phyloP scores from a whole-genome alignment of 1,284 basidiomycete species.

The Ceratobasidium sp. region DNA sequence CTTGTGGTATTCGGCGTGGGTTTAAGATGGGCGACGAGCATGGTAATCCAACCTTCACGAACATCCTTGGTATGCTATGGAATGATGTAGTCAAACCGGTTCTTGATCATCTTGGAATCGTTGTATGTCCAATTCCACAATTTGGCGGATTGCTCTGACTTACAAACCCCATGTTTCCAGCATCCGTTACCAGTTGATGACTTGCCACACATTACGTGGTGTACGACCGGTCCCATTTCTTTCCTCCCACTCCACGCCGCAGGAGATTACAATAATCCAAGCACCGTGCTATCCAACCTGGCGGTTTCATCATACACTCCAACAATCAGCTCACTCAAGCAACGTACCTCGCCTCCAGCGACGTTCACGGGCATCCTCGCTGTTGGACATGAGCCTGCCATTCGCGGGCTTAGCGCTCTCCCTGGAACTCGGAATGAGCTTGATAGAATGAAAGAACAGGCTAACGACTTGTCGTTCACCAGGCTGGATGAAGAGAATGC shows the following conservation, averaged over 20 bases:
- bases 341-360: not conserved
- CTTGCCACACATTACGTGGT: too few relatives aligned
- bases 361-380: not conserved
- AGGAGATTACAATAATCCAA: too few relatives aligned
- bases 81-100: slow-evolving; percentile 4
- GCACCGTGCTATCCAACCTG: too few relatives aligned
- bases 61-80: not conserved
- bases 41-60: not conserved
- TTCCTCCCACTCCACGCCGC: too few relatives aligned
- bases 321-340: not conserved
- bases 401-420: not conserved
- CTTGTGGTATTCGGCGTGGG: not conserved
- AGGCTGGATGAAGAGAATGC: not conserved
- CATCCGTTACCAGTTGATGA: too few relatives aligned
- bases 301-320: too few relatives aligned
- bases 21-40: not conserved
- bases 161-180: not conserved
- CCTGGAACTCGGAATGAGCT: not conserved
- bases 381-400: not conserved
- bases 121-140: not conserved
- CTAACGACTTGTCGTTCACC: not conserved
- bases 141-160: not conserved
- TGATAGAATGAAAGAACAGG: not conserved
- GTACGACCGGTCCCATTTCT: too few relatives aligned
- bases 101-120: not conserved